phyloP scores from a whole-genome alignment of 164 flowering plant genomes.

The Vitis rotundifolia region DNA sequence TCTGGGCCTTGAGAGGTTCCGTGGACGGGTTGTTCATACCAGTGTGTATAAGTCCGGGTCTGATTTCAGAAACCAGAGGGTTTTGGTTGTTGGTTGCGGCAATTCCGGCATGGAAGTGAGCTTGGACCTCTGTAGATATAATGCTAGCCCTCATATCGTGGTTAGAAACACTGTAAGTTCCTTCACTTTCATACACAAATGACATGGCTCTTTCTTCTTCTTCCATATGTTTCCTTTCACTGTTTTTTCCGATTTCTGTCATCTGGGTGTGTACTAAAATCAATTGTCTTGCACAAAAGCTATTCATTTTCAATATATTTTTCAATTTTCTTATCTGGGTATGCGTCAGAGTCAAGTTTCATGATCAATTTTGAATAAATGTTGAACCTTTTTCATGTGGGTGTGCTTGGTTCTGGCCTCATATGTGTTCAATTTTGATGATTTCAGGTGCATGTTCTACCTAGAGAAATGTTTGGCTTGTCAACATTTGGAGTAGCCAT shows the following conservation, averaged over 20 bases:
- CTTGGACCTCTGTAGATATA: conserved; percentile 79
- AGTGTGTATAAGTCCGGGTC: conserved; percentile 74
- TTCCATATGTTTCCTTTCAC: no score
- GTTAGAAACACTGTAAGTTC: conserved; percentile 82
- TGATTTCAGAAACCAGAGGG: conserved; percentile 57
- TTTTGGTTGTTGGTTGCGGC: conserved; percentile 89
- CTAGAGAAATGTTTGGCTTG: conserved; percentile 82
- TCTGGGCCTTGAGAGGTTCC: conserved; percentile 58
- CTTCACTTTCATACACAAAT: no score
- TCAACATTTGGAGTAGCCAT: conserved; percentile 88
- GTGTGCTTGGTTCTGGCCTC: not conserved
- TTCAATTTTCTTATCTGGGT: not conserved
- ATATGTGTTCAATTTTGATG: not conserved
- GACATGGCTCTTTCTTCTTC: not conserved
- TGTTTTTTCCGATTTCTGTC: not conserved
- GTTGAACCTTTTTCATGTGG: not conserved
- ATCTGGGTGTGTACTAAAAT: not conserved
- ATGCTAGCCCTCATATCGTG: conserved; percentile 88
- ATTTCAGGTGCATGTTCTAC: conserved; percentile 82
- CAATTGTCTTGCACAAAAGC: not conserved
- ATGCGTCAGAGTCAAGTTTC: not conserved
- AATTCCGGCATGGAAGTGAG: conserved; percentile 99
- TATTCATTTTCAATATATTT: not conserved
- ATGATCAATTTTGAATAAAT: not conserved
- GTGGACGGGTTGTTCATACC: conserved; percentile 65